Evolutionary conservation across 139 green algal genomes (phyloP).

Genomic region (Coelastrella sp.): DNA sequence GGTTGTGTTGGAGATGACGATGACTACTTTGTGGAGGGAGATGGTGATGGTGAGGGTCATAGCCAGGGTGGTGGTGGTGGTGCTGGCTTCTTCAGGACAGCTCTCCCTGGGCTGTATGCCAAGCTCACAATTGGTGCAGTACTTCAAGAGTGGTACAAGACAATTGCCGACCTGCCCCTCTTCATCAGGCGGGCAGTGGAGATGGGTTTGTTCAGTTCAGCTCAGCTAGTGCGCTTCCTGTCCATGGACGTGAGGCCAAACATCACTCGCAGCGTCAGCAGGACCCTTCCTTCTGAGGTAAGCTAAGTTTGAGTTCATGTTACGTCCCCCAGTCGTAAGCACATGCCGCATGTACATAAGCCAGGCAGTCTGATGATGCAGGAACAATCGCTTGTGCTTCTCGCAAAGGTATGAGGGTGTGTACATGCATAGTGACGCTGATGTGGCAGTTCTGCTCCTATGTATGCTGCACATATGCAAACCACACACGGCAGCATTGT

Average conservation of each 20-base stretch:
- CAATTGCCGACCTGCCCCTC: constrained; percentile 85
- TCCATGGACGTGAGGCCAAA: constrained; percentile 92
- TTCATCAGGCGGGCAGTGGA: constrained; percentile 91
- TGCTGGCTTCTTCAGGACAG: constrained; percentile 80
- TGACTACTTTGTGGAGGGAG: constrained; percentile 58
- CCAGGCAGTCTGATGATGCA: background rate
- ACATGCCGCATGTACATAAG: background rate
- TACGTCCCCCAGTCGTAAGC: too few relatives aligned
- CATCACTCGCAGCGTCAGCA: constrained; percentile 85
- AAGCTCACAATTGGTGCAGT: constrained; percentile 89
- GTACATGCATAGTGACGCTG: too few relatives aligned
- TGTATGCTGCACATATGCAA: too few relatives aligned
- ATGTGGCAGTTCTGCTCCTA: too few relatives aligned
- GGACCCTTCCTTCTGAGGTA: constrained; percentile 79
- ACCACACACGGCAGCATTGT: too few relatives aligned
- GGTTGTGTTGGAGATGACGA: constrained; percentile 77
- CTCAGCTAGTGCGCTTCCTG: constrained; percentile 94
- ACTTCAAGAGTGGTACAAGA: constrained; percentile 91
- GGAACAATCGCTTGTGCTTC: too few relatives aligned
- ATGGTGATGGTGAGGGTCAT: constrained; percentile 77
- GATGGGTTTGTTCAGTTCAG: constrained; percentile 94
- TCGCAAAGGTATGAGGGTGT: too few relatives aligned
- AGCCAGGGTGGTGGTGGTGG: constrained; percentile 83
- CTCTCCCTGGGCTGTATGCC: constrained; percentile 92
- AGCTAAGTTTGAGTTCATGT: too few relatives aligned